Evolutionary conservation across 2,329 filamentous ascomycete species (phyloP).

Genomic region (Lizonia empirigonia): DNA sequence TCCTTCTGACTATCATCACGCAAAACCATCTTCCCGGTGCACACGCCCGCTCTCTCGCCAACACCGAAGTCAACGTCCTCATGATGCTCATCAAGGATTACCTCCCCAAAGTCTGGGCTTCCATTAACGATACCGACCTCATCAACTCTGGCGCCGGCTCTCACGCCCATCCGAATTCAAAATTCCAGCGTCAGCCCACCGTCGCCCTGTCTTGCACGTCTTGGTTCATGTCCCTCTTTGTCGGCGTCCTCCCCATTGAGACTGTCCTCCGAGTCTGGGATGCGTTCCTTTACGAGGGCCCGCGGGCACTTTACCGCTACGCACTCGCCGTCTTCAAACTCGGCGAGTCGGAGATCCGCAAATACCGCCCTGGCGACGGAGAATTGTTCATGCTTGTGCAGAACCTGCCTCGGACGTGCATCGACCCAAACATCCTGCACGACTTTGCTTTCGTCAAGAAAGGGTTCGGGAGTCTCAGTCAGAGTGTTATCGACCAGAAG

Average conservation of each 20-base stretch:
- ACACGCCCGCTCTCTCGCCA: slow-evolving; percentile 87
- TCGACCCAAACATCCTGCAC: slow-evolving; percentile 82
- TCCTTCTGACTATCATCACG: slow-evolving; percentile 91
- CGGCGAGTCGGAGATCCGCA: slow-evolving; percentile 76
- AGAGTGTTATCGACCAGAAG: slow-evolving; percentile 78
- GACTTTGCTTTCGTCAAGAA: slow-evolving; percentile 82
- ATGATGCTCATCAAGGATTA: slow-evolving; percentile 85
- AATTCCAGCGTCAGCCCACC: slow-evolving; percentile 69
- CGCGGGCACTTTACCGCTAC: slow-evolving; percentile 90
- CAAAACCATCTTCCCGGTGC: slow-evolving; percentile 87
- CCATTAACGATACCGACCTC: slow-evolving; percentile 77
- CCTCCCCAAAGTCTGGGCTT: slow-evolving; percentile 83
- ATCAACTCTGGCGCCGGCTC: slow-evolving; percentile 45
- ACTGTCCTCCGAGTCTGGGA: slow-evolving; percentile 94
- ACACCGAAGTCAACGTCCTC: slow-evolving; percentile 90
- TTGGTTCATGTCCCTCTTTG: slow-evolving; percentile 98
- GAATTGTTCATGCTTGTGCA: slow-evolving; percentile 97
- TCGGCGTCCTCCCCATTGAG: slow-evolving; percentile 90
- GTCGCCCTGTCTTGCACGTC: slow-evolving; percentile 92
- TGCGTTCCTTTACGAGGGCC: slow-evolving; percentile 92
- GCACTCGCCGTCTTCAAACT: slow-evolving; percentile 90
- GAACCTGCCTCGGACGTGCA: slow-evolving; percentile 76
- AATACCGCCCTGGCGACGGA: slow-evolving; percentile 81
- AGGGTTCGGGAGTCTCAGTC: slow-evolving; percentile 80
- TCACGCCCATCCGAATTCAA: slow-evolving; percentile 41